Conservation (phyloP, 768 basidiomycete genomes). For the Infundibulicybe gibba region DNA sequence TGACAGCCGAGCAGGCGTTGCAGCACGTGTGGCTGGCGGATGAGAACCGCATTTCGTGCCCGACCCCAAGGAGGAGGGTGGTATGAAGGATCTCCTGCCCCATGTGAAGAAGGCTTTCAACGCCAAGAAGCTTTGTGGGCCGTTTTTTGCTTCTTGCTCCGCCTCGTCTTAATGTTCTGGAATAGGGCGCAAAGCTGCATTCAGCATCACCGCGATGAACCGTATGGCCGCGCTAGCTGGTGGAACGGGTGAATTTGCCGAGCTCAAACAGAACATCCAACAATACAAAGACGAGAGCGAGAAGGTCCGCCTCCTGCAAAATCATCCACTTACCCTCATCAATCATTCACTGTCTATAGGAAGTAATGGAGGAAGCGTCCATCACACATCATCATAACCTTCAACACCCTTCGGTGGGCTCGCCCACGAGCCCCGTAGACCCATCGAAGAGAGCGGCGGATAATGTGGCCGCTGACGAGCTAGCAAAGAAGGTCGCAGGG, state of each 20-base stretch:
- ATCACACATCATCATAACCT: conserved; percentile 49
- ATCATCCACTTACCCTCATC: not conserved
- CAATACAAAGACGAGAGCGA: conserved; percentile 83
- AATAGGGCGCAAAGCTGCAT: conserved; percentile 84
- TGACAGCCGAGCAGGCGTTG: conserved; percentile 73
- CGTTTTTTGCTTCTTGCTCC: conserved; percentile 1
- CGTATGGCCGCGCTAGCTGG: conserved; percentile 64
- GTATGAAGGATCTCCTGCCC: conserved; percentile 77
- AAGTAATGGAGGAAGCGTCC: conserved; percentile 31
- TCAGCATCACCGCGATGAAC: conserved; percentile 82
- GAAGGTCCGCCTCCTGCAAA: conserved; percentile 25
- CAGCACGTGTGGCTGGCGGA: conserved; percentile 79
- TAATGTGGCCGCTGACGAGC: no score
- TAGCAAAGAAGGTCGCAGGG: no score
- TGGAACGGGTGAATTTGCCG: conserved; percentile 37
- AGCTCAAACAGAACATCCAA: conserved; percentile 55
- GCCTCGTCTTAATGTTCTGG: conserved; percentile 1
- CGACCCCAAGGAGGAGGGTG: conserved; percentile 47
- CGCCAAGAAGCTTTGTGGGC: conserved; percentile 75
- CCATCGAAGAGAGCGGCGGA: no score
- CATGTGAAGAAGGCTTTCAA: conserved; percentile 88
- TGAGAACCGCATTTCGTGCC: conserved; percentile 66
- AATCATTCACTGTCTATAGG: conserved; percentile 22
- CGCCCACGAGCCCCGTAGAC: no score
- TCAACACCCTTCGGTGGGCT: conserved; percentile 5